These are phyloP conservation scores for Taphrina wiesneri DNA, from an alignment of 1,139 yeast genomes.

Conservation along the genomic window DNA sequence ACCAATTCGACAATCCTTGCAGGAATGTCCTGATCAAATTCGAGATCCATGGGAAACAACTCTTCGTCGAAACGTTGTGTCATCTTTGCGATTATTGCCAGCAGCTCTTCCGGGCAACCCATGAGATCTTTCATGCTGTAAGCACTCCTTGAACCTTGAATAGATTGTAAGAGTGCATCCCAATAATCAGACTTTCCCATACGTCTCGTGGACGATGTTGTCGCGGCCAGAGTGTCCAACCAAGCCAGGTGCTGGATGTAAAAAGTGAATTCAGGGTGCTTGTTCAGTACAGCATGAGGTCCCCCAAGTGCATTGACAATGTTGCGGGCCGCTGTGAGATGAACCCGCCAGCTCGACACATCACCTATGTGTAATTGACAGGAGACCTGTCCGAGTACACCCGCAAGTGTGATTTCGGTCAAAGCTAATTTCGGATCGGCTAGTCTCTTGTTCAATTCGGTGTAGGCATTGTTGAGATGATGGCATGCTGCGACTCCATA, in stretches of 20 bases:
- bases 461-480: constrained; percentile 21
- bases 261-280: constrained; percentile 9
- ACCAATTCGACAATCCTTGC: constrained; percentile 7
- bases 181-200: constrained; percentile 26
- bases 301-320: constrained; percentile 31
- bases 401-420: constrained; percentile 29
- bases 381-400: constrained; percentile 24
- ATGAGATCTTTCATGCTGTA: constrained; percentile 28
- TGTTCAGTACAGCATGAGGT: constrained; percentile 13
- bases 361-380: constrained; percentile 23
- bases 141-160: background rate
- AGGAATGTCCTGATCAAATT: background rate
- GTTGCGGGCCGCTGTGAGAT: constrained; percentile 25
- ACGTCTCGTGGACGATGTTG: constrained; percentile 12
- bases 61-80: constrained; percentile 28
- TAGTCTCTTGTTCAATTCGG: constrained; percentile 16
- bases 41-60: background rate
- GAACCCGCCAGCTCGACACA: constrained; percentile 27
- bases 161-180: constrained; percentile 19
- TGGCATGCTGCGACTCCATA: constrained; percentile 10
- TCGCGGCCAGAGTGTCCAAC: constrained; percentile 27
- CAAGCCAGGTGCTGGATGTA: constrained; percentile 31
- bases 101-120: constrained; percentile 26
- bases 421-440: constrained; percentile 8
- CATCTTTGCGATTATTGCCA: constrained; percentile 24